These are phyloP conservation scores for Paramecium caudatum DNA, from an alignment of 73 alveolate species.

Conservation along the genomic window DNA sequence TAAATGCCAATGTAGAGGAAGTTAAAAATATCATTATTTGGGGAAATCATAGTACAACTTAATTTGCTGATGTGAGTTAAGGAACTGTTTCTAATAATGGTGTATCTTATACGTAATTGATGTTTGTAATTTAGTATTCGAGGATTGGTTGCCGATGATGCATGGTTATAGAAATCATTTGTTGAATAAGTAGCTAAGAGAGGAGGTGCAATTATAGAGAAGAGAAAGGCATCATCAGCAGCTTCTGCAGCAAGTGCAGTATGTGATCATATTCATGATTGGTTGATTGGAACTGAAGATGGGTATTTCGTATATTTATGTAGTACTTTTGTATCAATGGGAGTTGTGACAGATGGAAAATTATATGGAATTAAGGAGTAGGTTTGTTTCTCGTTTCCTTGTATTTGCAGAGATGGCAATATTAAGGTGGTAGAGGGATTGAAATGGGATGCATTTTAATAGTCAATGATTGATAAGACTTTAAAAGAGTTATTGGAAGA, in stretches of 20 bases:
- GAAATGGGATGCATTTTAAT: conserved; percentile 74
- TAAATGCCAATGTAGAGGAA: conserved; percentile 81
- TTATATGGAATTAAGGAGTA: conserved; percentile 79
- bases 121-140: conserved; percentile 46
- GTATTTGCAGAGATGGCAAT: conserved; percentile 81
- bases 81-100: conserved; percentile 76
- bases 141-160: conserved; percentile 79
- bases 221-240: conserved; percentile 92
- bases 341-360: conserved; percentile 88
- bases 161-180: conserved; percentile 86
- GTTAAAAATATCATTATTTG: conserved; percentile 89
- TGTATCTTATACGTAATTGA: not conserved
- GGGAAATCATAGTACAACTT: conserved; percentile 97
- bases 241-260: conserved; percentile 88
- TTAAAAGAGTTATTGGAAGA: conserved; percentile 72
- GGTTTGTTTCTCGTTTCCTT: conserved; percentile 86
- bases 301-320: conserved; percentile 86
- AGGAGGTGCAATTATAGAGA: conserved; percentile 96
- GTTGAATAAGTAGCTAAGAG: conserved; percentile 92
- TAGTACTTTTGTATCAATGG: conserved; percentile 93
- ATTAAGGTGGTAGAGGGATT: conserved; percentile 83
- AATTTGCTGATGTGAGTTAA: conserved; percentile 85
- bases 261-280: conserved; percentile 68
- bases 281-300: conserved; percentile 95
- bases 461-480: conserved; percentile 60